Evolutionary conservation across 345 rosid species (phyloP), one percentile per base, ranked within the genome.

Genomic region (Aurinia saxatilis): DNA sequence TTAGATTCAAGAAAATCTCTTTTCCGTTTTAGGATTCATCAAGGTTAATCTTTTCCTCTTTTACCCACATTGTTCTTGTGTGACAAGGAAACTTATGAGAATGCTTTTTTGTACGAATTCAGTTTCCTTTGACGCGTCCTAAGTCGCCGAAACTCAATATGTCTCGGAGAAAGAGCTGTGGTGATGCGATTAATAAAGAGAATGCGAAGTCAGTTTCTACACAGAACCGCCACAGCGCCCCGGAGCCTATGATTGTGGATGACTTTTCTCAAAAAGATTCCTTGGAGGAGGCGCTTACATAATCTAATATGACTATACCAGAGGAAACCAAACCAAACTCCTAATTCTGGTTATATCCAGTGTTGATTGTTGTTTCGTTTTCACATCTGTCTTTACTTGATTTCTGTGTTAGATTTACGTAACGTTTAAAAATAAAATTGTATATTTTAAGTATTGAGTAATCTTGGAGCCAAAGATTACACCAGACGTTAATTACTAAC

Each of bases 71-170:
- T 0, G 19, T 53, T 14, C 68, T 54, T 68, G 67, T 27, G 3
- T 41, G 5, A 60, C 73, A 60, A 60, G 66, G 0, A 68, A 52
- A 5, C 55, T 51, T 19, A 49, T 40, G 50, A 18, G 5, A 38
- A 12, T 15, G 41, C 5, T 23, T 3, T 37, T 30, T 21, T 36
- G 3, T 23, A 2, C 27, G 1, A 23, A 14, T 51, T 13, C 45
- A 93, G 99, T 64, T 82, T 58, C 99, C 99, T 23, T 53, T 90
- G 76, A 90, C 97, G 66, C 80, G 87, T 42, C 86, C 97, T 10
- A 76, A 80, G 69, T 84, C 89, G 2, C 89, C 86, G 1, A 84
- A 79, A 15, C 80, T 84, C 51, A 71, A 31, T 35, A 19, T 49
- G 0, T 57, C 70, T 52, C 78, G 95, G 64, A 84, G 96, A 79